Base-by-base conservation (phyloP, 1,284 basidiomycete genomes). In the Apiotrichum montevideense region DNA sequence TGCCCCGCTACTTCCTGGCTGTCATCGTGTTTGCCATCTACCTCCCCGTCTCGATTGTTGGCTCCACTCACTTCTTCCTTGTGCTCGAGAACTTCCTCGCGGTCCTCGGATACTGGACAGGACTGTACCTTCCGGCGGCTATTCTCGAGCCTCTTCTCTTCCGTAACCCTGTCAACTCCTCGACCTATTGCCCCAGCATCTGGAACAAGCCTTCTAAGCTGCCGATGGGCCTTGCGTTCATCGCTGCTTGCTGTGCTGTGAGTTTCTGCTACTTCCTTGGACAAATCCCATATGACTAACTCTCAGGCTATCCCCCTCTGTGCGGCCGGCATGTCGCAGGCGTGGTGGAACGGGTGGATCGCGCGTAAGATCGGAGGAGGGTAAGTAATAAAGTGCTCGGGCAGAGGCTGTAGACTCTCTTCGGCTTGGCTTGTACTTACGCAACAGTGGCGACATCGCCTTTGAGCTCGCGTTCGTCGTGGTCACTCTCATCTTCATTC, bases 1-100 rank as follows among this genome's bases (percentile, higher is more conserved):
- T 96, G 11, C 93, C 94, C 0, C 81, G 94, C 68, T 95, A 92
- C 71, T 79, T 91, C 46, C 90, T 95, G 72, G 89, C 92, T 0
- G 69, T 95, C 15, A 71, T 92, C 44, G 85, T 86, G 1, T 87
- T 85, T 0, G 90, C 85, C 1, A 85, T 96, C 63, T 76, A 78
- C 63, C 69, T 81, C 21, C 80, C 80, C 8, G 63, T 77, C 35
- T 73, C 74, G 14, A 73, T 73, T 46, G 65, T 66, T 29, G 71
- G 69, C 43, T 63, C 71, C 29, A 55, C 57, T 37, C 67, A 72
- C 55, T 73, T 74, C 61, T 74, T 72, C 59, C 58, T 62, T 14
- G 69, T 71, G 4, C 64, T 77, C 4, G 59, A 62, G 34, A 75
- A 76, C 62, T 75, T 77, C 62, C 66, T 74, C 14, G 65, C 66